Percentiles rank a stretch among this genome's conserved stretches.
Evolutionary conservation across 2,329 filamentous ascomycete genomes (phyloP).

Genomic region (Xylaria multiplex): DNA sequence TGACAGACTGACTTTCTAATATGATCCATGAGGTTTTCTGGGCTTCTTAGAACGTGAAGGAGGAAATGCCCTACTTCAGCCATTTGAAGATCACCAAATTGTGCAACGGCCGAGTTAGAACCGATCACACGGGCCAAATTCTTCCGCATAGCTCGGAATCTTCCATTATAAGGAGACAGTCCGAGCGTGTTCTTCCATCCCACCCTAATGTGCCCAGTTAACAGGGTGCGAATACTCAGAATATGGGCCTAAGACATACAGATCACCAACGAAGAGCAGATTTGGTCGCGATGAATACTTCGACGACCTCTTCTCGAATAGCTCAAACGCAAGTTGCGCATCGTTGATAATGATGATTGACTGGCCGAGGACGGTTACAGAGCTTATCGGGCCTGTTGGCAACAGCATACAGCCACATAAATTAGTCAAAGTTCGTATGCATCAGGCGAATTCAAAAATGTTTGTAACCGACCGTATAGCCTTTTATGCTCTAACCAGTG

Average conservation of each 20-base stretch:
- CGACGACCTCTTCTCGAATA: constrained; percentile 51
- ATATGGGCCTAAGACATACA: constrained; percentile 30
- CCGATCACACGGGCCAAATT: constrained; percentile 29
- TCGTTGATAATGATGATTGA: constrained; percentile 56
- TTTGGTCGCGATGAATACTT: constrained; percentile 50
- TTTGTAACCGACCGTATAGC: constrained; percentile 41
- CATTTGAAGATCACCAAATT: constrained; percentile 26
- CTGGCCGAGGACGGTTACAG: constrained; percentile 53
- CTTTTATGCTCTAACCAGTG: constrained; percentile 56
- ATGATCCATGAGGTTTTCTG: constrained; percentile 25
- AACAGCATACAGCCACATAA: constrained; percentile 8
- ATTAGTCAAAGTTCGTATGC: constrained; percentile 16
- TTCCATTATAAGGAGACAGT: constrained; percentile 22
- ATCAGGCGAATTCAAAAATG: neutral
- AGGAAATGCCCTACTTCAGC: constrained; percentile 31
- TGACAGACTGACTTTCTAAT: constrained; percentile 29
- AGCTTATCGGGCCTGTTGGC: constrained; percentile 50
- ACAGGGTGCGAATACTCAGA: neutral
- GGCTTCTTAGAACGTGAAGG: constrained; percentile 27
- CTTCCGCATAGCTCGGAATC: constrained; percentile 30
- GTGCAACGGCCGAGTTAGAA: constrained; percentile 18
- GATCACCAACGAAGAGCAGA: constrained; percentile 43
- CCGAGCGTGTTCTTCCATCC: constrained; percentile 32
- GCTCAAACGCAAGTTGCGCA: constrained; percentile 49
- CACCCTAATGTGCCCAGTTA: constrained; percentile 15